Base-by-base conservation (phyloP, 2,329 filamentous ascomycete genomes). In the Stachybotrys elegans region DNA sequence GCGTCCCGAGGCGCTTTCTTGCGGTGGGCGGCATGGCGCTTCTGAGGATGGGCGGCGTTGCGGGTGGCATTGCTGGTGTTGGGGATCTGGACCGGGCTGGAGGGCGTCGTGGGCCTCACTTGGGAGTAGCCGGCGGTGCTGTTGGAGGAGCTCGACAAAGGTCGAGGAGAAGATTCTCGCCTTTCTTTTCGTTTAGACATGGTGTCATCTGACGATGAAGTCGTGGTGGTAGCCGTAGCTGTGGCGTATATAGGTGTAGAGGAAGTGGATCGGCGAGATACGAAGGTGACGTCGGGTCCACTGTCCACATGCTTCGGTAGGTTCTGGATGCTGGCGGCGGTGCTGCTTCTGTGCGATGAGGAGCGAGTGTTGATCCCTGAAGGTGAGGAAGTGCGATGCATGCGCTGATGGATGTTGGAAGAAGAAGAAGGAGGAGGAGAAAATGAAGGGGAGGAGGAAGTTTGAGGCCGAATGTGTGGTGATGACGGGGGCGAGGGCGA, bases 1-100 rank as follows among this genome's bases (percentile, higher is more conserved):
- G 67, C 60, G 43, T 75, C 69, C 46, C 62, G 65, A 8, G 62
- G 59, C 32, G 61, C 53, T 37, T 54, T 53, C 31, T 61, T 61
- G 35, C 65, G 64, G 40, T 69, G 63, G 21, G 57, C 59, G 46
- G 65, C 58, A 42, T 65, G 62, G 31, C 68, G 54, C 59, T 69
- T 48, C 64, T 64, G 49, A 55, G 59, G 46, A 57, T 66, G 52
- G 49, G 48, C 47, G 31, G 65, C 65, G 44, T 67, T 58, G 43
- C 63, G 60, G 47, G 65, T 70, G 22, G 62, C 14, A n/a, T 37
- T 37, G 9, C 25, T 60, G 47, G 64, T 70, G 37, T 62, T 61
- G 31, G 77, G 77, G 38, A 81, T 81, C 57, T 78, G 72, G 16
- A 81, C 75, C 0, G 77, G 76, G 48, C 69, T 73, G 17, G 75